Evolutionary conservation across 2,329 filamentous ascomycete species (phyloP).

Genomic region (Trichoderma koningiopsis): DNA sequence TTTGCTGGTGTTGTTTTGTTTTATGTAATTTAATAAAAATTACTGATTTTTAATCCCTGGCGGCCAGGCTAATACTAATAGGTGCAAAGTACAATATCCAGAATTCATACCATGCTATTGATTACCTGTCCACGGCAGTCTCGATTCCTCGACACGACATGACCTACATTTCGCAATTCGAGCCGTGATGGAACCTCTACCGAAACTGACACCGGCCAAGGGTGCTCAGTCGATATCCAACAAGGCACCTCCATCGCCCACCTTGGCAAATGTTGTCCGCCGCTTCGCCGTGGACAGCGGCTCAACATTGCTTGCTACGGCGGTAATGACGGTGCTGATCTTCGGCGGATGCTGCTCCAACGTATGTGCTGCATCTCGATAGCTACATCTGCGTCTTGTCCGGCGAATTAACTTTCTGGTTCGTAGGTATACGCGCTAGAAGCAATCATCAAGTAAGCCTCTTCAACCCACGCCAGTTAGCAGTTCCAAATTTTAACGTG

Average conservation of each 20-base stretch:
- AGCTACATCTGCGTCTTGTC: background rate
- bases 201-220: slow-evolving; percentile 12
- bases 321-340: slow-evolving; percentile 77
- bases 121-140: background rate
- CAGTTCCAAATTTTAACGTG: background rate
- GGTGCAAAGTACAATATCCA: background rate
- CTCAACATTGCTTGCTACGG: slow-evolving; percentile 53
- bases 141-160: slow-evolving; percentile 4
- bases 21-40: background rate
- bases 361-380: slow-evolving; percentile 53
- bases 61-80: background rate
- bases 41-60: too few species aligned
- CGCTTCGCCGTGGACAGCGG: slow-evolving; percentile 12
- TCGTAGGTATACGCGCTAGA: slow-evolving; percentile 92
- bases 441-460: slow-evolving; percentile 86
- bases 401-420: background rate
- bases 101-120: background rate
- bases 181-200: slow-evolving; percentile 16
- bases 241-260: slow-evolving; percentile 2
- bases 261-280: slow-evolving; percentile 10
- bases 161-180: background rate
- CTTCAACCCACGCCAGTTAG: background rate
- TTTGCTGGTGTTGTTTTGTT: background rate
- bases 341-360: slow-evolving; percentile 96
- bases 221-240: slow-evolving; percentile 6